Evolutionary conservation across 1,284 basidiomycete species (phyloP), one percentile per base, ranked within the genome.

Genomic region (Microbotryum violaceum): DNA sequence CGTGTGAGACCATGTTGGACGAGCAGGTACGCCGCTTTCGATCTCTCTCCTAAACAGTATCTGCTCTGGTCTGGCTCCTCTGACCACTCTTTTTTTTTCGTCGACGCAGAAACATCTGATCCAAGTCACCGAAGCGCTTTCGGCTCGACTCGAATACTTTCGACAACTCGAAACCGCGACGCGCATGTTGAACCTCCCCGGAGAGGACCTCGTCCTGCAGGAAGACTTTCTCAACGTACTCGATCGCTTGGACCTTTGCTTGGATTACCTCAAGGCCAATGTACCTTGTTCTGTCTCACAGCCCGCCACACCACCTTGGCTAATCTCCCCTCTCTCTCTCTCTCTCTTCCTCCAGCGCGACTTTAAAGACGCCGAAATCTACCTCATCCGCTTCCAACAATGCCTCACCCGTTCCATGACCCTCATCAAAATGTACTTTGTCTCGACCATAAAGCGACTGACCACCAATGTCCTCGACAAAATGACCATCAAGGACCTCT

Each of bases 361-460:
- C 74, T 96, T 86, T 77, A 83, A 82, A 70, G 92, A 96, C 77
- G 85, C 91, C 12, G 90, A 94, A 71, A 79, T 96, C 21, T 96
- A 94, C 74, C 79, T 94, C 10, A 80, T 97, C 23, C 85, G 92
- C 27, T 96, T 92, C 77, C 91, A 93, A 71, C 92, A 96, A 76
- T 96, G 92, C 75, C 85, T 96, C 82, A 93, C 89, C 0, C 84
- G 92, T 44, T 88, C 90, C 25, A 94, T 96, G 91, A 94, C 91
- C 0, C 80, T 97, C 56, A 90, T 96, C 77, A 92, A 89, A 74
- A 90, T 96, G 83, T 91, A 87, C 76, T 93, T 94, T 71, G 85
- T 92, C 25, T 86, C 87, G 5, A 85, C 87, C 2, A 78, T 96
- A 14, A 65, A 66, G 81, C 85, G 58, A 83, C 85, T 1, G 79